Evolutionary conservation across 768 basidiomycete species (phyloP), one percentile per base, ranked within the genome.

Genomic region (Tulasnella sp.): DNA sequence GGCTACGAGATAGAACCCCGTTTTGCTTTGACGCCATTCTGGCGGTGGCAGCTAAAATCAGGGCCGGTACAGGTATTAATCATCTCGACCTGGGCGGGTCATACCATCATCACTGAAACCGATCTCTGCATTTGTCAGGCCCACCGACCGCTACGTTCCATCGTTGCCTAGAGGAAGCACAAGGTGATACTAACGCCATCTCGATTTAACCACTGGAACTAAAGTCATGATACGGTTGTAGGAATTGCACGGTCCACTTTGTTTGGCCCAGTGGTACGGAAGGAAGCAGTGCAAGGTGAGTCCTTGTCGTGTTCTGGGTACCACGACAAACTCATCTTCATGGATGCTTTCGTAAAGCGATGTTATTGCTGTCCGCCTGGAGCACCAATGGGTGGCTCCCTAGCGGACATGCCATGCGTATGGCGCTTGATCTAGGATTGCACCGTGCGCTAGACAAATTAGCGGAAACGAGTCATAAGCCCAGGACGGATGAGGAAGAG

Each of bases 11-110:
- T 71, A 84, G 94, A 65, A 88, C 88, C 4, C 94, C 94, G 3
- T 97, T 92, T 86, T 93, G 91, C 55, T 93, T 93, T 71, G 89
- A 95, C 72, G 86, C 91, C 61, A 85, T 97, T 67, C 78, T 97
- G 52, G 90, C 93, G 47, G 84, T 96, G 51, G 93, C 92, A 51
- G 83, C 86, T 58, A 94, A 92, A 73, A 91, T 97, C 67, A 80
- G 89, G 68, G 87, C 88, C 64, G 93, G 92, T 23, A 91, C 86
- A 67, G 88, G 89, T 58, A 8, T n/a, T n/a, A n/a, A n/a, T n/a
- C n/a, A n/a, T 51, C 17, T 47, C 42, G 13, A 43, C 13, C 19
- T 43, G 13, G 42, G 42, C 42, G 13, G 19, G 13, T 43, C 42
- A 19, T 43, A 19, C 13, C 19, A 19, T 19, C 42, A 19, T 19